These are phyloP conservation scores for Fomitopsis palustris DNA, from an alignment of 1,284 basidiomycete genomes.

Conservation along the genomic window DNA sequence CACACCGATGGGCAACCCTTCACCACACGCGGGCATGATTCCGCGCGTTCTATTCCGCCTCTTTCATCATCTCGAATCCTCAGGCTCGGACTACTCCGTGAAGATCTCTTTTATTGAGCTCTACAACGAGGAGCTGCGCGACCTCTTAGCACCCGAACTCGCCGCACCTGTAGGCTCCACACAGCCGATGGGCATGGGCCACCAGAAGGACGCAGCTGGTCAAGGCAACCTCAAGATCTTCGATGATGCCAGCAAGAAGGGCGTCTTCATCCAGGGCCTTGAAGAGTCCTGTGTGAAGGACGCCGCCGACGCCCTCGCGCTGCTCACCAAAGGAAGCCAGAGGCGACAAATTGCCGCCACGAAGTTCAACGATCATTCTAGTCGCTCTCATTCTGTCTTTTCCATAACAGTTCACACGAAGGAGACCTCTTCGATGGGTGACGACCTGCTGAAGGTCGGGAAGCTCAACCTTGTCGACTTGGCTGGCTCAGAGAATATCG, in stretches of 20 bases:
- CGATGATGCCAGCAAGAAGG: conserved; percentile 85
- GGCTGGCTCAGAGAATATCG: conserved; percentile 97
- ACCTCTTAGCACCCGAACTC: conserved; percentile 79
- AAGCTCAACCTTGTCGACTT: conserved; percentile 98
- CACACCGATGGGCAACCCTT: conserved; percentile 85
- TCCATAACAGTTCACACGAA: conserved; percentile 94
- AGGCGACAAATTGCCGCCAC: conserved; percentile 94
- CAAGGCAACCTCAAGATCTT: conserved; percentile 80
- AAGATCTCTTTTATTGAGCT: conserved; percentile 95
- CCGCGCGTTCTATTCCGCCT: conserved; percentile 94
- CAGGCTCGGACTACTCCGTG: conserved; percentile 84
- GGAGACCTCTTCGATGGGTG: conserved; percentile 74
- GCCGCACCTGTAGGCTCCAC: conserved; percentile 54
- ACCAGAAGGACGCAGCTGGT: conserved; percentile 37
- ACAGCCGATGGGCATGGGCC: conserved; percentile 70
- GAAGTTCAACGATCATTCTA: conserved; percentile 97
- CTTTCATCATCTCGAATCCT: conserved; percentile 84
- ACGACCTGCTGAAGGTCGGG: conserved; percentile 90
- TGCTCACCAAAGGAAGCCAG: conserved; percentile 87
- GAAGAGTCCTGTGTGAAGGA: conserved; percentile 88
- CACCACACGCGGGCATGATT: conserved; percentile 92
- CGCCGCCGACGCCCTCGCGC: conserved; percentile 79
- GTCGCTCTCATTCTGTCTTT: conserved; percentile 98
- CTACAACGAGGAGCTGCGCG: conserved; percentile 99
- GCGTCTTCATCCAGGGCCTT: conserved; percentile 92